These are phyloP conservation scores for Xylariaceae sp. DNA, from an alignment of 2,329 filamentous ascomycete species.

Conservation along the genomic window DNA sequence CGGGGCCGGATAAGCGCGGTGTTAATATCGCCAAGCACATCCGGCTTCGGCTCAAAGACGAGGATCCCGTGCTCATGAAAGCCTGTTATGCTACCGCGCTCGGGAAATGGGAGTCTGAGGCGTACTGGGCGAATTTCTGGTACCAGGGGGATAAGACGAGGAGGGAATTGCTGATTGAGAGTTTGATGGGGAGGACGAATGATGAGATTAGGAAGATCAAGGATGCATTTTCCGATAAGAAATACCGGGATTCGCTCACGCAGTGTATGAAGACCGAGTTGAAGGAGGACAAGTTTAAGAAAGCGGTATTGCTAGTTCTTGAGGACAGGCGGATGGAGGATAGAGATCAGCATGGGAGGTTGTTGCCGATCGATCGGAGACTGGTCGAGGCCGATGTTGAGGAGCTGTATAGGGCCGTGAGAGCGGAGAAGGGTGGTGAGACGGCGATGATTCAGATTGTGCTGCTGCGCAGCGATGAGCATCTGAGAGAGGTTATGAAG, in stretches of 20 bases:
- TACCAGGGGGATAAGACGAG: constrained; percentile 85
- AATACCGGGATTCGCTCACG: constrained; percentile 77
- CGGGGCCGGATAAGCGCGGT: constrained; percentile 67
- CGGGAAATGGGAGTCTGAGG: constrained; percentile 87
- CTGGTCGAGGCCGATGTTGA: constrained; percentile 70
- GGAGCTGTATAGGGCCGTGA: constrained; percentile 64
- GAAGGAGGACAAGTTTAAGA: constrained; percentile 94
- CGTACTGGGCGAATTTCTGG: constrained; percentile 98
- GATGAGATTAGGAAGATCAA: constrained; percentile 86
- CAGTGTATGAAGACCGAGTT: constrained; percentile 91
- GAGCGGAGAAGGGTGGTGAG: constrained; percentile 79
- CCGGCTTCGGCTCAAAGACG: constrained; percentile 70
- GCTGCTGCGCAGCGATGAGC: constrained; percentile 73
- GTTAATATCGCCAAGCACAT: constrained; percentile 87
- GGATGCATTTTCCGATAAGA: constrained; percentile 84
- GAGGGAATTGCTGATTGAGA: constrained; percentile 87
- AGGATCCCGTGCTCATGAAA: constrained; percentile 78
- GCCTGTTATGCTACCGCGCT: constrained; percentile 86
- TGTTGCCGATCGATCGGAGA: constrained; percentile 54
- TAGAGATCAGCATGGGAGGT: constrained; percentile 60
- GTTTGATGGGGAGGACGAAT: constrained; percentile 85
- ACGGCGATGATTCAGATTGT: constrained; percentile 84
- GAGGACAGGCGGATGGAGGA: constrained; percentile 86
- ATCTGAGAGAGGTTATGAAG: constrained; percentile 76
- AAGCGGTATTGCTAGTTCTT: constrained; percentile 77